These are phyloP conservation scores for Oryza longistaminata DNA, from an alignment of 176 grass and related monocot genomes.

Conservation along the genomic window DNA sequence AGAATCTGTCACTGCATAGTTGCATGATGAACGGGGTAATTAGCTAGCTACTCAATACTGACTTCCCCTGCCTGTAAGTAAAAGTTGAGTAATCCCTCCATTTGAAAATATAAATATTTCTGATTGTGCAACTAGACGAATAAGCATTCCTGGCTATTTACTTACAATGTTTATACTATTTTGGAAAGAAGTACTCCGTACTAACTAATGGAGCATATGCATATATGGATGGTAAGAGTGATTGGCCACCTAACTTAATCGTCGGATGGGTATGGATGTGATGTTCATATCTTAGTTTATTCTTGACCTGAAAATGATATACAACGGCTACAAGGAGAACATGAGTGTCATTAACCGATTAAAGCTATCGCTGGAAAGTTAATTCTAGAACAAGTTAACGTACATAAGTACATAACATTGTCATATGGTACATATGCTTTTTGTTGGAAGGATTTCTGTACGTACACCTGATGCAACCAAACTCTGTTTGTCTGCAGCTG, in stretches of 20 bases:
- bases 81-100: background rate
- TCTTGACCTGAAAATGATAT: background rate
- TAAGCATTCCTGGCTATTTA: too few relatives aligned
- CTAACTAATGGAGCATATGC: background rate
- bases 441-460: background rate
- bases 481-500: background rate
- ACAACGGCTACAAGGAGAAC: background rate
- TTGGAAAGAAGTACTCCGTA: too few relatives aligned
- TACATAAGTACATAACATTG: background rate
- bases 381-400: background rate
- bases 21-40: background rate
- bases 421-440: background rate
- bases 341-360: too few relatives aligned
- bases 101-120: too few relatives aligned
- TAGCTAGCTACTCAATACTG: too few relatives aligned
- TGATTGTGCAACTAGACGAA: too few relatives aligned
- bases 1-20: background rate
- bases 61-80: background rate
- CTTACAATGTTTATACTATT: too few relatives aligned
- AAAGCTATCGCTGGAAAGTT: too few relatives aligned
- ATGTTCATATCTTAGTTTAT: background rate
- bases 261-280: background rate
- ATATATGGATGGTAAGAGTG: background rate
- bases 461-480: background rate
- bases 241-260: background rate